Evolutionary conservation across 257 asterid genomes (phyloP).

Genomic region (Rhazya stricta): DNA sequence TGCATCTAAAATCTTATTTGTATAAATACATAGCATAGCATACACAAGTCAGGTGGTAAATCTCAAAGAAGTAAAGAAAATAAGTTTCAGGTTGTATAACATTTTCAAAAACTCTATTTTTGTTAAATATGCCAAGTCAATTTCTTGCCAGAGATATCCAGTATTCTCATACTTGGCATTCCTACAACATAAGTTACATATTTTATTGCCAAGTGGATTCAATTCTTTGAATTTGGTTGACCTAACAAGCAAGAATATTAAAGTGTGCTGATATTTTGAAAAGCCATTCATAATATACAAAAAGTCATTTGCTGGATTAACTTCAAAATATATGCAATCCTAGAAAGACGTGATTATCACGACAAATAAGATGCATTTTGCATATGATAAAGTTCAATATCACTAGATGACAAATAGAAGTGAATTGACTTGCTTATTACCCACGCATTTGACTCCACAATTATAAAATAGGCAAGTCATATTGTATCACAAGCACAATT

Average conservation of each 20-base stretch:
- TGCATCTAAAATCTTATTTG: background rate
- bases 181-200: background rate
- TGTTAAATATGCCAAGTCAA: too few relatives aligned
- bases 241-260: background rate
- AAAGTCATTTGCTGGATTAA: background rate
- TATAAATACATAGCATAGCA: too few relatives aligned
- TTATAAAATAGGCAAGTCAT: background rate
- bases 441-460: background rate
- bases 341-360: background rate
- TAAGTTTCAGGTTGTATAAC: background rate
- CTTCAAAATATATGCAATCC: background rate
- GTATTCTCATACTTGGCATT: background rate
- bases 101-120: too few relatives aligned
- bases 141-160: background rate
- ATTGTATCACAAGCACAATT: background rate
- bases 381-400: background rate
- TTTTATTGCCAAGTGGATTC: background rate
- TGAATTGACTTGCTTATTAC: background rate
- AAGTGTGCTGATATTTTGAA: background rate
- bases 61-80: background rate
- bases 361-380: too few relatives aligned
- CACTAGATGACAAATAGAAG: background rate
- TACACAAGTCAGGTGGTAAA: background rate
- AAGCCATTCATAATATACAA: background rate
- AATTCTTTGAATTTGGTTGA: background rate